Conservation (phyloP, 192 early-diverging fungal species). For the Coemansia sp. region DNA sequence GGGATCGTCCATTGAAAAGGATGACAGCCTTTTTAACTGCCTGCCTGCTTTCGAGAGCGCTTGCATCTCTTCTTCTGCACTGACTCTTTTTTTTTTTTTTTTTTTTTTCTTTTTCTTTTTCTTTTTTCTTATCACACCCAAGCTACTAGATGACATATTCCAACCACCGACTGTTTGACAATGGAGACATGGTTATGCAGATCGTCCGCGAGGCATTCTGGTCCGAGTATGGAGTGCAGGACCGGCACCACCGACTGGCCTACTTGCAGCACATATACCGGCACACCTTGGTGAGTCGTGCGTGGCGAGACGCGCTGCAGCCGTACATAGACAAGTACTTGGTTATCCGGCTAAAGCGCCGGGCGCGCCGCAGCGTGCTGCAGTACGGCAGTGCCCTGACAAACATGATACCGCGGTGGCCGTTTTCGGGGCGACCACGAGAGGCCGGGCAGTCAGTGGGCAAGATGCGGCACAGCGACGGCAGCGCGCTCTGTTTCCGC, state of each 20-base stretch:
- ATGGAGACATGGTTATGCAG: slow-evolving; percentile 19
- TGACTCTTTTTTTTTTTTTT: not conserved
- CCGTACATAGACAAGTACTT: slow-evolving; percentile 22
- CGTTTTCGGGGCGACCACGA: not conserved
- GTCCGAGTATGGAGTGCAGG: slow-evolving; percentile 17
- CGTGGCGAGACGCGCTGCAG: slow-evolving; percentile 18
- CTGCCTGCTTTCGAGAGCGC: not conserved
- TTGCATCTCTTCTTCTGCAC: not conserved
- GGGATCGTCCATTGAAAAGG: not conserved
- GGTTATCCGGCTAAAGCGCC: slow-evolving; percentile 17
- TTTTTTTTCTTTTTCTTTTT: not conserved
- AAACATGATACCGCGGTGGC: not conserved
- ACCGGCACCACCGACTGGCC: slow-evolving; percentile 20
- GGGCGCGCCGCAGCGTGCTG: not conserved
- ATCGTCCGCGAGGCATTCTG: slow-evolving; percentile 24
- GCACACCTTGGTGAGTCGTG: slow-evolving; percentile 9
- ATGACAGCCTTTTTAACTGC: too few species aligned
- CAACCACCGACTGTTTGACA: slow-evolving; percentile 1
- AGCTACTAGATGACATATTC: not conserved
- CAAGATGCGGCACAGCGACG: slow-evolving; percentile 15
- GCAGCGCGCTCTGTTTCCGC: slow-evolving; percentile 8
- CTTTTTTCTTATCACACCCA: not conserved
- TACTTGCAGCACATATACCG: slow-evolving; percentile 24
- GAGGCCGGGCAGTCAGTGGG: not conserved
- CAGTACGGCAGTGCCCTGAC: slow-evolving; percentile 10